Conservation (phyloP, 495 filamentous ascomycete genomes). For the Penicillium egyptiacum region DNA sequence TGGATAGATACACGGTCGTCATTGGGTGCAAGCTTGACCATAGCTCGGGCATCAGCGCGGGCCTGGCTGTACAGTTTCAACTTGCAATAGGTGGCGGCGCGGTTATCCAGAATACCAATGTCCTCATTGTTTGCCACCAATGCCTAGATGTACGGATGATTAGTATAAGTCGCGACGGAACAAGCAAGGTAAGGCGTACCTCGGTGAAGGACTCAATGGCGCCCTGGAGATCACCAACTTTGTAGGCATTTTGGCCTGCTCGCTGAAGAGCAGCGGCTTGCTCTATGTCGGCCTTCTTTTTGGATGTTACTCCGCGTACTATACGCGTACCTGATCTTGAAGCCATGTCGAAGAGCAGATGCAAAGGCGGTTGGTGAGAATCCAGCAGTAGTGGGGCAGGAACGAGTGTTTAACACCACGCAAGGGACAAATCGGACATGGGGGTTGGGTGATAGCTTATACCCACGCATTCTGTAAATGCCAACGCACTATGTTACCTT, state of each 20-base stretch:
- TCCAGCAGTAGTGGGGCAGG: background rate
- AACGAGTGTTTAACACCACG: conserved; percentile 1
- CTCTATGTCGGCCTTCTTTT: conserved; percentile 4
- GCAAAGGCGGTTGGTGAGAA: background rate
- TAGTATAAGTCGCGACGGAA: background rate
- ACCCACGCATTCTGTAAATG: background rate
- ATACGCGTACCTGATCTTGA: background rate
- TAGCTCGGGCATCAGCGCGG: conserved; percentile 57
- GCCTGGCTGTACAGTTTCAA: conserved; percentile 54
- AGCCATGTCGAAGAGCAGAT: conserved; percentile 6
- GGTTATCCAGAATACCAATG: conserved; percentile 56
- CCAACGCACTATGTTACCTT: background rate
- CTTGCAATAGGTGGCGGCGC: conserved; percentile 61
- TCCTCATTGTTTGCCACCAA: conserved; percentile 33
- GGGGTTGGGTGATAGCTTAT: background rate
- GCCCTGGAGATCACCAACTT: conserved; percentile 39
- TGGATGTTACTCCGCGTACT: background rate
- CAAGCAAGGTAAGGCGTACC: conserved; percentile 27
- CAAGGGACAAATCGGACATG: background rate
- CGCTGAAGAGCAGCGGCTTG: conserved; percentile 24
- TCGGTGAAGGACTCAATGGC: conserved; percentile 46
- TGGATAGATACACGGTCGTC: conserved; percentile 46
- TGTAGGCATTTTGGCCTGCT: conserved; percentile 44
- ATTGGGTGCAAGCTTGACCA: conserved; percentile 54
- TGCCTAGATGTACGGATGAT: conserved; percentile 29